These are phyloP conservation scores for Sporothrix protearum DNA, from an alignment of 2,329 filamentous ascomycete species.

Conservation along the genomic window DNA sequence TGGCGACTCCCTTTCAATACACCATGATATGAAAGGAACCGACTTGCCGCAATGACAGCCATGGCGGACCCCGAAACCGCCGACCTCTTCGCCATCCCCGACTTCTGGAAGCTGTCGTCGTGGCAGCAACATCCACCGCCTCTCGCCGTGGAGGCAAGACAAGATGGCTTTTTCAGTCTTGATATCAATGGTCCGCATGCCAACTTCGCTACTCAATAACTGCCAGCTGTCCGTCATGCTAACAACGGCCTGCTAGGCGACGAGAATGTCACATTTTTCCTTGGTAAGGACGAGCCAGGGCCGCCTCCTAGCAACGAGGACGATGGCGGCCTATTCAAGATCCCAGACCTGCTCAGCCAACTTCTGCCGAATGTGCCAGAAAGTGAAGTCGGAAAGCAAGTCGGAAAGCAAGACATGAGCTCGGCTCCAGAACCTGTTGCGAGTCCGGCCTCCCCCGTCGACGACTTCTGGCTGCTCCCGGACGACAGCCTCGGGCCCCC, in stretches of 20 bases:
- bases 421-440: neutral
- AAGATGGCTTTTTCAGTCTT: conserved; percentile 44
- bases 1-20: neutral
- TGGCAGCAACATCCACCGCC: conserved; percentile 40
- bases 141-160: neutral
- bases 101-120: conserved; percentile 56
- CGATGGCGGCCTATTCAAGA: conserved; percentile 43
- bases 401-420: neutral
- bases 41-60: neutral
- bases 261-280: conserved; percentile 20
- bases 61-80: conserved; percentile 36
- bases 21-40: neutral
- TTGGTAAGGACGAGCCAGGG: conserved; percentile 23
- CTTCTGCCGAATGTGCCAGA: neutral
- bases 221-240: neutral
- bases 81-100: conserved; percentile 61
- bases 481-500: conserved; percentile 34
- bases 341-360: conserved; percentile 36
- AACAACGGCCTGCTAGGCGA: neutral
- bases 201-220: neutral
- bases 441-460: conserved; percentile 18
- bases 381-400: rapidly evolving
- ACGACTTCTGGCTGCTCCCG: conserved; percentile 50
- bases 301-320: neutral
- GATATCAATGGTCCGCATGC: conserved; percentile 35